Conservation (phyloP, 2,329 filamentous ascomycete genomes). For the Epichloe sibirici region DNA sequence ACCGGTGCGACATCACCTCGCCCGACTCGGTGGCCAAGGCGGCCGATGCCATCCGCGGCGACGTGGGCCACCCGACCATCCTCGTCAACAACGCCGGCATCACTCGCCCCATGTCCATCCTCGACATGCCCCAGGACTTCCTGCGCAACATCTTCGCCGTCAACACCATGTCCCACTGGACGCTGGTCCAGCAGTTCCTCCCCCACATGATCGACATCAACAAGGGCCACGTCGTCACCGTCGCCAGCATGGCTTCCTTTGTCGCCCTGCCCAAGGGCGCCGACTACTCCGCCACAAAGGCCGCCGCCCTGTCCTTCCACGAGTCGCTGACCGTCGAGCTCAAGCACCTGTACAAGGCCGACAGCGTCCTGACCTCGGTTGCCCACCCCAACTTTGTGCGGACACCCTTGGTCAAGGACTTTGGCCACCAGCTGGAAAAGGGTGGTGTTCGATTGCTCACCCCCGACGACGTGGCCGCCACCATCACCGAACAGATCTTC, state of each 20-base stretch:
- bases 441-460: conserved; percentile 19
- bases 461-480: conserved; percentile 25
- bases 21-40: conserved; percentile 31
- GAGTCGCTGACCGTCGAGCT: conserved; percentile 48
- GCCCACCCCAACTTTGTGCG: conserved; percentile 45
- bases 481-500: conserved; percentile 32
- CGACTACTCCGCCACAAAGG: conserved; percentile 55
- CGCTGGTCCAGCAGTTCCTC: conserved; percentile 51
- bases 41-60: conserved; percentile 24
- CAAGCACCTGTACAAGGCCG: conserved; percentile 45
- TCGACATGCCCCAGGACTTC: conserved; percentile 41
- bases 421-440: conserved; percentile 15
- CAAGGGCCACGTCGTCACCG: conserved; percentile 61
- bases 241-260: conserved; percentile 54
- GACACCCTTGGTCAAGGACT: conserved; percentile 30
- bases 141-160: conserved; percentile 55
- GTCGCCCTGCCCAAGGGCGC: conserved; percentile 46
- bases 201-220: conserved; percentile 49
- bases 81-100: conserved; percentile 62
- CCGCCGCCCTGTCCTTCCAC: conserved; percentile 53
- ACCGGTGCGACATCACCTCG: conserved; percentile 28
- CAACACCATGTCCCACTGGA: conserved; percentile 55
- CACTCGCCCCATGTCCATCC: conserved; percentile 44
- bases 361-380: conserved; percentile 49
- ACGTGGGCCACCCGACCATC: conserved; percentile 51